Evolutionary conservation across 2,329 filamentous ascomycete species (phyloP).

Genomic region (Elsinoe arachidis): DNA sequence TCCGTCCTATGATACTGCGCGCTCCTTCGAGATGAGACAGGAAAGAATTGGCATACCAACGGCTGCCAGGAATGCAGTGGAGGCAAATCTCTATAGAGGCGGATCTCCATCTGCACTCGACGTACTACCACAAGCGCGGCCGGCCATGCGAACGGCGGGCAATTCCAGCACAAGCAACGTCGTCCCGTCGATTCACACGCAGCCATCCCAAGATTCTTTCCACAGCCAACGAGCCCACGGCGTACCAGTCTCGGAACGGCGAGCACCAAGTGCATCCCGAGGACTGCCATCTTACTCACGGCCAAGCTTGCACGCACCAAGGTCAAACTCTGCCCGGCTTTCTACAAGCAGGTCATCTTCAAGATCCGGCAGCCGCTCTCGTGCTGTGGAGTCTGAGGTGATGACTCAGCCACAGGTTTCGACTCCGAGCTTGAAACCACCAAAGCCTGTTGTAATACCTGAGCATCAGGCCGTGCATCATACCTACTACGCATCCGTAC

Average conservation of each 20-base stretch:
- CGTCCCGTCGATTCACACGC: neutral
- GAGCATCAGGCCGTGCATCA: neutral
- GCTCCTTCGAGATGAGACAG: neutral
- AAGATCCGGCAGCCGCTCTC: neutral
- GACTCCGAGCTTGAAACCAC: neutral
- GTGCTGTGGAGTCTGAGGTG: neutral
- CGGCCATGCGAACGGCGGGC: neutral
- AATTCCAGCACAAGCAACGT: neutral
- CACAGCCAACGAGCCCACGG: neutral
- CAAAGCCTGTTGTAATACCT: neutral
- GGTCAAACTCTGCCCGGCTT: neutral
- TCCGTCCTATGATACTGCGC: neutral
- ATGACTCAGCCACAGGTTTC: neutral
- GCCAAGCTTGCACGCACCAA: neutral
- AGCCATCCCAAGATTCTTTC: neutral
- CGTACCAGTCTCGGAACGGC: slow-evolving; percentile 1
- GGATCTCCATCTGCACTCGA: neutral
- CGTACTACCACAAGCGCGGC: neutral
- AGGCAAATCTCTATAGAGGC: neutral
- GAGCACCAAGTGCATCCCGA: slow-evolving; percentile 1
- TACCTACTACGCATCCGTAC: neutral
- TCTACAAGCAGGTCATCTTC: neutral
- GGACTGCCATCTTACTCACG: neutral
- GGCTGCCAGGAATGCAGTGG: neutral
- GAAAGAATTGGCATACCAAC: neutral